These are phyloP conservation scores for Diphasiastrum complanatum DNA, from an alignment of 83 land plant species.

Conservation along the genomic window DNA sequence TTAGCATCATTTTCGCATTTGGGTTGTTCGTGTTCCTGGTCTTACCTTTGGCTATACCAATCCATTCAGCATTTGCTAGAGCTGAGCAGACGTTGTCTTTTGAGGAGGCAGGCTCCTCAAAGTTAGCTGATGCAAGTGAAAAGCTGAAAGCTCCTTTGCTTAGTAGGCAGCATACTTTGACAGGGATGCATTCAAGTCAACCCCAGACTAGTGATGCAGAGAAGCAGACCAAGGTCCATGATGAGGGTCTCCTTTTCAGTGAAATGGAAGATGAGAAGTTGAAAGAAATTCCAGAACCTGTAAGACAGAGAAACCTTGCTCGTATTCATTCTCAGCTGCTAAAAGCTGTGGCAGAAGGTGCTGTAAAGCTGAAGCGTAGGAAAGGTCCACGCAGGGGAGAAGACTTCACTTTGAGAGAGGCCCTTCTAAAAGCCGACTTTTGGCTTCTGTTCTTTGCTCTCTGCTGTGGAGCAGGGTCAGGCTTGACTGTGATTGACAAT, in stretches of 20 bases:
- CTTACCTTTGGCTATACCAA: too few relatives aligned
- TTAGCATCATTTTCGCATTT: too few relatives aligned
- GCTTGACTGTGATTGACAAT: slow-evolving; percentile 32
- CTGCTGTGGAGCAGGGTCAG: slow-evolving; percentile 37
- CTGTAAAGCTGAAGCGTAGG: slow-evolving; percentile 20
- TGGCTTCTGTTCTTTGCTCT: slow-evolving; percentile 40
- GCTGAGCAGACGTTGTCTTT: too few relatives aligned
- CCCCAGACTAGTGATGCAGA: neutral
- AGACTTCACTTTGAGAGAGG: slow-evolving; percentile 38
- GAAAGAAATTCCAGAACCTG: neutral
- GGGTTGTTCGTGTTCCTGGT: too few relatives aligned
- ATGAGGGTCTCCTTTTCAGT: neutral
- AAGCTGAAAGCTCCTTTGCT: neutral
- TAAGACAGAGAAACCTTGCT: slow-evolving; percentile 1
- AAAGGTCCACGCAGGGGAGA: slow-evolving; percentile 37
- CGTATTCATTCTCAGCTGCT: slow-evolving; percentile 6
- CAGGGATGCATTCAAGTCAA: too few relatives aligned
- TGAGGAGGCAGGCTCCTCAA: too few relatives aligned
- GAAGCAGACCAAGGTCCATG: neutral
- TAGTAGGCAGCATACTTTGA: too few relatives aligned
- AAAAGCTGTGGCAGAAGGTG: slow-evolving; percentile 35
- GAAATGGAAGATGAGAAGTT: slow-evolving; percentile 1
- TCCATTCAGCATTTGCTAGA: too few relatives aligned
- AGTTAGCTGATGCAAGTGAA: too few relatives aligned
- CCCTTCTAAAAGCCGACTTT: slow-evolving; percentile 47